Base-by-base conservation (phyloP, 2,329 filamentous ascomycete species). In the Beauveria varroae region DNA sequence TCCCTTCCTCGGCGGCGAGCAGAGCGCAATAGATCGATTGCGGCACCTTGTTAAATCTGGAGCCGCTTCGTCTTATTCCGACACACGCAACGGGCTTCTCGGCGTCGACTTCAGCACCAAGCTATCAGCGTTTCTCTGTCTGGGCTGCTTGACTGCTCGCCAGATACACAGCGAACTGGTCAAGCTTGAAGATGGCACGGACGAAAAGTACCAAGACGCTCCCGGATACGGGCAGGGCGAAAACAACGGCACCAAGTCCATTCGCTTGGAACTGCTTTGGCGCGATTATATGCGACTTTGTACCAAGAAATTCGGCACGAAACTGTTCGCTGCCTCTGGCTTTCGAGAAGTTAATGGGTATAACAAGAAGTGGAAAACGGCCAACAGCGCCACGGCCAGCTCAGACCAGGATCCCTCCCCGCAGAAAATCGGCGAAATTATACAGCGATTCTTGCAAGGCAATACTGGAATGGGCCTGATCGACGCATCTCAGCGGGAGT, bases 221-320 rank as follows among this genome's bases (percentile, higher is more conserved):
- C 63, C 74, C 1, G 88, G 87, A 0, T 92, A 86, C 61, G 87
- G 85, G 0, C 72, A 85, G 55, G 89, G 89, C 0, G 87, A 92
- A 70, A 92, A 88, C 57, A 82, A 84, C 34, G 89, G 90, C 0
- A 91, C 88, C 0, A 81, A 81, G 40, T 82, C 79, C 0, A 81
- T 93, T 1, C 83, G 90, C 0, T 87, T 90, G 61, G 89, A 93
- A 68, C 76, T 95, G 0, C 72, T 93, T 0, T 91, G 88, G 89
- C 78, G 90, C 46, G 90, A 93, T 68, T 93, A 93, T 68, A 91
- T 93, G 86, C 81, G 88, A 1, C 80, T 93, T 0, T 91, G 87
- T 69, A 86, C 85, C 6, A 80, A 81, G 37, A 93, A 93, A 67
- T 91, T 89, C 64, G 82, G 83, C 0, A 69, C 72, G 18, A 82